Conservation (phyloP, 2,329 filamentous ascomycete species). For the Aspergillus fumigatus region DNA sequence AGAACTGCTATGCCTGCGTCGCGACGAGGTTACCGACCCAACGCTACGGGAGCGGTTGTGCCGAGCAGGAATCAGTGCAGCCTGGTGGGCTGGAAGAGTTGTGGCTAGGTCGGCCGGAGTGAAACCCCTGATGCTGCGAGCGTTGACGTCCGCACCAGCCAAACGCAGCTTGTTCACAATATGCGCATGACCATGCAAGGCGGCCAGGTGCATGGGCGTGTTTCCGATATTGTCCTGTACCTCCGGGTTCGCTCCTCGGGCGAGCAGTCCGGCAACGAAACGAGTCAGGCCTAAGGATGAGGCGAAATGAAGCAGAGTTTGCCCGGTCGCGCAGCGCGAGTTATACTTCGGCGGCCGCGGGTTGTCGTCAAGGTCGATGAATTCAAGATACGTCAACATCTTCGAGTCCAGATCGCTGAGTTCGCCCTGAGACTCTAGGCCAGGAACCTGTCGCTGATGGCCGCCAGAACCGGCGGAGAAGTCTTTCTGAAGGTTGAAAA, state of each 20-base stretch:
- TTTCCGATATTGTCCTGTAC: constrained; percentile 73
- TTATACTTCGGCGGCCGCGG: constrained; percentile 65
- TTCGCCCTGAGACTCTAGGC: constrained; percentile 41
- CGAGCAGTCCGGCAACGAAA: constrained; percentile 71
- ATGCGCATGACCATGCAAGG: constrained; percentile 68
- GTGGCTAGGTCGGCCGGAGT: constrained; percentile 67
- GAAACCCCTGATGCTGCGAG: constrained; percentile 66
- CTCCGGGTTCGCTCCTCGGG: constrained; percentile 72
- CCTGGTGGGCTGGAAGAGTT: constrained; percentile 59
- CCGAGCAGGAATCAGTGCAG: constrained; percentile 58
- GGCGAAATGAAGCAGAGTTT: constrained; percentile 77
- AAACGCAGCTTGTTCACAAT: constrained; percentile 72
- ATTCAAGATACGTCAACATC: constrained; percentile 69
- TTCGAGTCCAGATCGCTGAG: constrained; percentile 58
- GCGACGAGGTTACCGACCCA: constrained; percentile 50
- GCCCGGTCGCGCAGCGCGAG: constrained; percentile 60
- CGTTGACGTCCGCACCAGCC: constrained; percentile 65
- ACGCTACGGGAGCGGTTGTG: constrained; percentile 64
- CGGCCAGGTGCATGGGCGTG: constrained; percentile 76
- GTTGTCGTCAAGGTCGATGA: constrained; percentile 73
- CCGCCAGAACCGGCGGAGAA: constrained; percentile 39
- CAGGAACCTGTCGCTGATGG: constrained; percentile 43
- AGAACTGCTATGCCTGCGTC: constrained; percentile 58
- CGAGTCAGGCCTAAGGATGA: constrained; percentile 70
- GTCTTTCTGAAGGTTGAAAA: constrained; percentile 47